These are phyloP conservation scores for Leccinum barrowsii DNA, from an alignment of 768 basidiomycete species.

Conservation along the genomic window DNA sequence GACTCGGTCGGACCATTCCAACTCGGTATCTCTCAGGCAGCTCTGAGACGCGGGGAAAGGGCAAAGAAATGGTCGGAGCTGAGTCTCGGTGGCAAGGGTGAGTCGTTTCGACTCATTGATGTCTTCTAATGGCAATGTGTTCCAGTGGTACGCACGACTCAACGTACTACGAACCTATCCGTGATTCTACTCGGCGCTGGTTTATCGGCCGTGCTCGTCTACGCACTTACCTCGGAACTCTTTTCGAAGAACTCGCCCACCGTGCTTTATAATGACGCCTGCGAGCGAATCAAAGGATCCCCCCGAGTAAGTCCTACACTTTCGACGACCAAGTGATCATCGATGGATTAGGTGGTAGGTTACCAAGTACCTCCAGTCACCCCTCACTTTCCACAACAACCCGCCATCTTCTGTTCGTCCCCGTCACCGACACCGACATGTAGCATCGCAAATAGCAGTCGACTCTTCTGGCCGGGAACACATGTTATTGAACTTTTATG, in stretches of 20 bases:
- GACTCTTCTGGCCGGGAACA: conserved; percentile 77
- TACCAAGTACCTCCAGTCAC: conserved; percentile 61
- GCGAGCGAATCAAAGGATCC: conserved; percentile 47
- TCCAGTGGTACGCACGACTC: conserved; percentile 11
- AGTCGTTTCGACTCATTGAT: conserved; percentile 2
- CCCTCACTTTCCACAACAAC: conserved; percentile 76
- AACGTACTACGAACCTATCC: conserved; percentile 47
- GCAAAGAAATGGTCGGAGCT: conserved; percentile 79
- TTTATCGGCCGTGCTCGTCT: conserved; percentile 66
- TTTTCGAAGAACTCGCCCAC: conserved; percentile 89
- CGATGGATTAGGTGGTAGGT: conserved; percentile 42
- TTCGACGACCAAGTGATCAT: neutral
- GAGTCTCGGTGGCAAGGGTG: conserved; percentile 73
- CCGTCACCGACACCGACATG: conserved; percentile 78
- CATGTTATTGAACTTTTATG: conserved; percentile 80
- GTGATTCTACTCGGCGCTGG: conserved; percentile 76
- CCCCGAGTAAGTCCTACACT: conserved; percentile 34
- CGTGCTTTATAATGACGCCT: conserved; percentile 65
- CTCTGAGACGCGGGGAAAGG: conserved; percentile 50
- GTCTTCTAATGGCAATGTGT: neutral
- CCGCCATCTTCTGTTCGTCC: conserved; percentile 73
- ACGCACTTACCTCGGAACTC: conserved; percentile 77
- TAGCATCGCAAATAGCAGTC: conserved; percentile 71
- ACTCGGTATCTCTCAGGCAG: conserved; percentile 60
- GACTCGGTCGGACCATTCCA: conserved; percentile 78